Percentiles rank a stretch among this genome's conserved stretches.
phyloP scores from a whole-genome alignment of 2,329 filamentous ascomycete genomes.

The Calonectria pseudoturangicola region DNA sequence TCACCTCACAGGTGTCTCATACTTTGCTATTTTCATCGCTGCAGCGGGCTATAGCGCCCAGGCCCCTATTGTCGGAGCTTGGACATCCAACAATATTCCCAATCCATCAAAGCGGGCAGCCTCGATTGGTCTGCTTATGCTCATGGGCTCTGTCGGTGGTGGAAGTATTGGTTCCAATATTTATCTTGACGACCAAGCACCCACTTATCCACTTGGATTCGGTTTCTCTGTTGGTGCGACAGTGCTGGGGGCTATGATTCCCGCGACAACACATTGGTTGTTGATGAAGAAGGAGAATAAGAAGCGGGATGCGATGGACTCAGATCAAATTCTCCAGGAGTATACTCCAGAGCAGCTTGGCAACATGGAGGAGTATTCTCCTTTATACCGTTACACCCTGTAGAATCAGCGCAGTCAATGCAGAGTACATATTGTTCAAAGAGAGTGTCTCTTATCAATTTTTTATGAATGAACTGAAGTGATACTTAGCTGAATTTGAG shows the following conservation, averaged over 20 bases:
- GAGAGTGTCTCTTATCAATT: too few species aligned
- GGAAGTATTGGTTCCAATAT: slow-evolving; percentile 21
- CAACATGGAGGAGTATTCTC: slow-evolving; percentile 2
- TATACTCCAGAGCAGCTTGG: background rate
- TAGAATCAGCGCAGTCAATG: background rate
- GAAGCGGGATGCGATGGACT: background rate
- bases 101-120: slow-evolving; percentile 5
- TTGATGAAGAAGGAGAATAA: slow-evolving; percentile 6
- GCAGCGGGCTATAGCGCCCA: background rate
- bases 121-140: slow-evolving; percentile 4
- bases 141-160: slow-evolving; percentile 8
- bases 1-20: background rate
- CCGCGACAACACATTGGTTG: background rate
- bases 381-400: background rate
- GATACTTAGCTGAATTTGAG: too few species aligned
- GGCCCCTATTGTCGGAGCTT: background rate
- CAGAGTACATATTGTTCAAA: too few species aligned
- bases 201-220: background rate
- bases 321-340: background rate
- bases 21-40: slow-evolving; percentile 3
- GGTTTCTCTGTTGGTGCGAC: background rate
- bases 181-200: background rate
- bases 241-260: background rate
- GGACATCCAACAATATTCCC: slow-evolving; percentile 3
- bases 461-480: too few species aligned